Evolutionary conservation across 805 yeast species (phyloP).

Genomic region (Kluyveromyces nonfermentans): DNA sequence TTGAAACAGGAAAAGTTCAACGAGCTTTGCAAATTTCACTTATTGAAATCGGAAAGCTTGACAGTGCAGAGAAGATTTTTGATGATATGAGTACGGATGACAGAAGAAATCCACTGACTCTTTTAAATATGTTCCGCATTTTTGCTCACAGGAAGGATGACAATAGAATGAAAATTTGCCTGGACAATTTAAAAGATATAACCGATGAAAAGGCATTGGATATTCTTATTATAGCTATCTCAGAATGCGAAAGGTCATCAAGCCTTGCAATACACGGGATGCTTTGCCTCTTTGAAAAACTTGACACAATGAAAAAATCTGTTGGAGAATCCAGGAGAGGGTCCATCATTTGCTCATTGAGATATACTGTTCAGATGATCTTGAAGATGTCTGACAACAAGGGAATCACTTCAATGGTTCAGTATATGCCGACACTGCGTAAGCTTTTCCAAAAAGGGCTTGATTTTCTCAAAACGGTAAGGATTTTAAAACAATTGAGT

Average conservation of each 20-base stretch:
- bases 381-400: conserved; percentile 18
- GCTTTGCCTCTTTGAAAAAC: conserved; percentile 19
- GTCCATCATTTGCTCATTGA: conserved; percentile 18
- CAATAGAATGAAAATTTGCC: conserved; percentile 14
- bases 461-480: conserved; percentile 6
- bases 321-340: conserved; percentile 5
- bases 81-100: conserved; percentile 19
- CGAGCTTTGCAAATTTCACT: conserved; percentile 29
- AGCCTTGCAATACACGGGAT: conserved; percentile 22
- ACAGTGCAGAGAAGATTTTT: conserved; percentile 15
- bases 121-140: conserved; percentile 26
- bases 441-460: conserved; percentile 7
- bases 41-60: conserved; percentile 16
- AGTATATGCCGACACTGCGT: conserved; percentile 5
- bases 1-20: conserved; percentile 30
- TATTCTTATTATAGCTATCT: conserved; percentile 27
- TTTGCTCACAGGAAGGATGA: conserved; percentile 11
- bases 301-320: conserved; percentile 9
- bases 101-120: conserved; percentile 23
- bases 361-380: conserved; percentile 28
- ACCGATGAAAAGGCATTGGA: conserved; percentile 29
- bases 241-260: conserved; percentile 21
- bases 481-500: conserved; percentile 1
- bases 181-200: conserved; percentile 28
- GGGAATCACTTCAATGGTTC: neutral